Percentiles rank a stretch among this genome's conserved stretches.
Evolutionary conservation across 768 basidiomycete genomes (phyloP).

Genomic region (Suillus ampliporus): DNA sequence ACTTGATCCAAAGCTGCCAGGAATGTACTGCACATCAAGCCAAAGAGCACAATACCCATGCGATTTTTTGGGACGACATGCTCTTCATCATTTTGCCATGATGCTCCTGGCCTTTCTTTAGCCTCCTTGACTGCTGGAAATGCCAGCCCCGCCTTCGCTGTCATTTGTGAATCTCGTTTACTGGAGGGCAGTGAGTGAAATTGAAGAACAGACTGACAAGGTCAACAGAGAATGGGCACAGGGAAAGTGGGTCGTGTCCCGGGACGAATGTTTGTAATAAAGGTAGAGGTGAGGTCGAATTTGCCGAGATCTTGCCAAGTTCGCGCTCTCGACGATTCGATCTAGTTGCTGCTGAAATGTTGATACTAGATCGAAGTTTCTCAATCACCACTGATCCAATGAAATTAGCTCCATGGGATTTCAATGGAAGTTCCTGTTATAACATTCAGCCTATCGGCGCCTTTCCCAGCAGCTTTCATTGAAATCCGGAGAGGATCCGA

Average conservation of each 20-base stretch:
- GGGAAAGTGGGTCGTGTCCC: neutral
- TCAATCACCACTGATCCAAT: neutral
- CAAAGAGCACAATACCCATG: slow-evolving; percentile 47
- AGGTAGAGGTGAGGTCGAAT: neutral
- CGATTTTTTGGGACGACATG: slow-evolving; percentile 51
- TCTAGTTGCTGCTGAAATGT: neutral
- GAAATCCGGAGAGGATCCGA: no score
- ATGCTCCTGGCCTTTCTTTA: slow-evolving; percentile 31
- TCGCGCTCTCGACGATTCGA: neutral
- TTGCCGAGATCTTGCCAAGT: neutral
- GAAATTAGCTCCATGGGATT: neutral
- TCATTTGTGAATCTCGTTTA: neutral
- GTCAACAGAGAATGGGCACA: neutral
- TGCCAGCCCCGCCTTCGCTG: neutral
- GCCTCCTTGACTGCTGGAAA: neutral
- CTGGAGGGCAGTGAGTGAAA: neutral
- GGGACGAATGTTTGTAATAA: neutral
- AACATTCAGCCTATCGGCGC: no score
- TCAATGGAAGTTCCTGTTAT: neutral
- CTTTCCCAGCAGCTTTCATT: no score
- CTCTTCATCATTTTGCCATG: slow-evolving; percentile 45
- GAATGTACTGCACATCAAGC: slow-evolving; percentile 49
- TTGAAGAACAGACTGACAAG: no score
- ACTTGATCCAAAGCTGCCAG: slow-evolving; percentile 56
- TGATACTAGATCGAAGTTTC: neutral